Conservation (phyloP, 106 monocot genomes). For the Dendrobium officinale region DNA sequence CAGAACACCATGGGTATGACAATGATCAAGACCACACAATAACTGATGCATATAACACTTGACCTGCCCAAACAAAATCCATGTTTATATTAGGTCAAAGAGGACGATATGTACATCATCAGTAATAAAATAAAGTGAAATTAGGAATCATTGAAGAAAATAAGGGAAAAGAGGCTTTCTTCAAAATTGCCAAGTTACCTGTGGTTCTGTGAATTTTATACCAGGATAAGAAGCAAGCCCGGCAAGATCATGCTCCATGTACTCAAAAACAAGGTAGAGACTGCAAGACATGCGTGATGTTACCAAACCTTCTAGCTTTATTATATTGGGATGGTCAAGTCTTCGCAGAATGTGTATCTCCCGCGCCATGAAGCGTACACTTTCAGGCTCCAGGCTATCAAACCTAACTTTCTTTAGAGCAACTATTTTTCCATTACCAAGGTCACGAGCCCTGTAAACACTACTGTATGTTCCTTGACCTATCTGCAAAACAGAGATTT, state of each 20-base stretch:
- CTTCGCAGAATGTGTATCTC: constrained; percentile 62
- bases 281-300: constrained; percentile 76
- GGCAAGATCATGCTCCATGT: constrained; percentile 78
- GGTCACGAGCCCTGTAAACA: constrained; percentile 69
- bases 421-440: constrained; percentile 56
- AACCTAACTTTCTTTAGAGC: constrained; percentile 72
- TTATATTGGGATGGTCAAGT: constrained; percentile 66
- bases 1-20: constrained; percentile 52
- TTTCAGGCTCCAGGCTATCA: constrained; percentile 74
- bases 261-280: constrained; percentile 77
- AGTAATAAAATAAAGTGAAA: neutral
- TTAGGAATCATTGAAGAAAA: neutral
- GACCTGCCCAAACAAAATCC: constrained; percentile 27
- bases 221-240: constrained; percentile 60
- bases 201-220: constrained; percentile 58
- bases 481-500: constrained; percentile 40
- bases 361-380: constrained; percentile 72
- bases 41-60: constrained; percentile 77
- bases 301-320: constrained; percentile 67
- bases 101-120: neutral
- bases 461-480: constrained; percentile 79
- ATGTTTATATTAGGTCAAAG: neutral
- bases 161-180: neutral
- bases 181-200: constrained; percentile 29
- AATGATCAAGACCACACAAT: constrained; percentile 55